phyloP scores from a whole-genome alignment of 179 eudicot species.

The Beta corolliflora region DNA sequence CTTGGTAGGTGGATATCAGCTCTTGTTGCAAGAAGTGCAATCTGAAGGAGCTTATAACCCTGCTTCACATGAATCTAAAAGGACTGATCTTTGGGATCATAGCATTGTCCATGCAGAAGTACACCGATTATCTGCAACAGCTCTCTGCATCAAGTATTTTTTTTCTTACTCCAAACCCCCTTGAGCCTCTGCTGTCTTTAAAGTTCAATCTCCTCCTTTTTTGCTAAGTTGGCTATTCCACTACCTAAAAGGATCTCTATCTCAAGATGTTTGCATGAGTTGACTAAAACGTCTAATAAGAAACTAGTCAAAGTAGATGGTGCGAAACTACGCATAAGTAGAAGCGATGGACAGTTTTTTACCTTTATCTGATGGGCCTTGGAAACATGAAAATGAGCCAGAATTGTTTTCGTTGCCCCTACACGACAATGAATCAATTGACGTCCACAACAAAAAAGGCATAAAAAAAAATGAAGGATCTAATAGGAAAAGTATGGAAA shows the following conservation, averaged over 20 bases:
- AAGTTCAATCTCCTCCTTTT: neutral
- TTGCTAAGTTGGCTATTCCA: neutral
- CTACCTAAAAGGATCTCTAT: too few species aligned
- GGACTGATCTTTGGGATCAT: neutral
- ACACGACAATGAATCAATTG: neutral
- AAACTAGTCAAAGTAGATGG: neutral
- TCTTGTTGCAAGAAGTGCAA: too few species aligned
- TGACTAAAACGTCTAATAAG: neutral
- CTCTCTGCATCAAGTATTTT: neutral
- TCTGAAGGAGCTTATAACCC: too few species aligned
- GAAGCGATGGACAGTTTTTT: neutral
- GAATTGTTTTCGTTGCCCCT: neutral
- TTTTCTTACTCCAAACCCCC: neutral
- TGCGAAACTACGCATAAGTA: too few species aligned
- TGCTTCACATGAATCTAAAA: too few species aligned
- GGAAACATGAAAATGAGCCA: neutral
- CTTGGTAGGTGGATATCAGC: neutral
- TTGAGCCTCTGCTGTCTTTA: neutral
- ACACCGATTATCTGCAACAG: neutral
- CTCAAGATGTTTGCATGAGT: neutral
- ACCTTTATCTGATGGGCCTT: neutral
- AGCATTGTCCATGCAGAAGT: neutral
- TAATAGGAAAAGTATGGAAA: too few species aligned
- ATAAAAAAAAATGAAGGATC: too few species aligned
- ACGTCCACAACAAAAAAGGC: neutral